Evolutionary conservation across 2,329 filamentous ascomycete species (phyloP).

Genomic region (Penicillium frequentans): DNA sequence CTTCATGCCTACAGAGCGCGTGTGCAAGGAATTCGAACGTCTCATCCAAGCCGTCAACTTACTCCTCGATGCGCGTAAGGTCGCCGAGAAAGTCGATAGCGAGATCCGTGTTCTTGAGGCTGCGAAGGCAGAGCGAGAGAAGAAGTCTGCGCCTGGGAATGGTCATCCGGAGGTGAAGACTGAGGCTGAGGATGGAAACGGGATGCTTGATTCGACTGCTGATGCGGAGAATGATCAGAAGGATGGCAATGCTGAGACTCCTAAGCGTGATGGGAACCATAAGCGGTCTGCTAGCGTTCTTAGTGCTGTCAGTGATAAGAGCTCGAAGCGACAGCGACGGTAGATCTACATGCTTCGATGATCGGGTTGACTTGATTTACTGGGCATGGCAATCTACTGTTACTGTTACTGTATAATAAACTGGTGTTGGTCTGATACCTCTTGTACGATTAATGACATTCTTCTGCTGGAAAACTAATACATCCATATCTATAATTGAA

Average conservation of each 20-base stretch:
- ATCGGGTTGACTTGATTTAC: neutral
- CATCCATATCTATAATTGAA: slow-evolving; percentile 13
- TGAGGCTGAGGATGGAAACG: slow-evolving; percentile 32
- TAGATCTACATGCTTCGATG: slow-evolving; percentile 12
- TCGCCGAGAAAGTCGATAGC: slow-evolving; percentile 48
- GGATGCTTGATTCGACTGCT: slow-evolving; percentile 16
- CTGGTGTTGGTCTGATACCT: slow-evolving; percentile 24
- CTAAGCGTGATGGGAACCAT: slow-evolving; percentile 41
- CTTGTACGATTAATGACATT: slow-evolving; percentile 35
- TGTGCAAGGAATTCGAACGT: slow-evolving; percentile 51
- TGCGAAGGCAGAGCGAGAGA: slow-evolving; percentile 41
- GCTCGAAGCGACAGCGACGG: slow-evolving; percentile 52
- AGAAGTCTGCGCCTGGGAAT: slow-evolving; percentile 29
- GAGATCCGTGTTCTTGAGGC: slow-evolving; percentile 50
- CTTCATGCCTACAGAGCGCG: slow-evolving; percentile 52
- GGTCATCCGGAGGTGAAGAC: slow-evolving; percentile 36
- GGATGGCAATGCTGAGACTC: slow-evolving; percentile 6
- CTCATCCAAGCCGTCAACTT: slow-evolving; percentile 49
- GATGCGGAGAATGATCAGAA: slow-evolving; percentile 4
- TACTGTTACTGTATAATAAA: slow-evolving; percentile 12
- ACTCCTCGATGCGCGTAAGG: slow-evolving; percentile 49
- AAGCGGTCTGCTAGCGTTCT: slow-evolving; percentile 84
- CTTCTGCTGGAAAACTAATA: slow-evolving; percentile 6
- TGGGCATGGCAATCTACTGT: neutral
- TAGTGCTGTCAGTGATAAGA: slow-evolving; percentile 66